Percentiles rank a stretch among this genome's conserved stretches.
Evolutionary conservation across 352 stramenopile genomes (phyloP).

Genomic region (Globisporangium carolinianum): DNA sequence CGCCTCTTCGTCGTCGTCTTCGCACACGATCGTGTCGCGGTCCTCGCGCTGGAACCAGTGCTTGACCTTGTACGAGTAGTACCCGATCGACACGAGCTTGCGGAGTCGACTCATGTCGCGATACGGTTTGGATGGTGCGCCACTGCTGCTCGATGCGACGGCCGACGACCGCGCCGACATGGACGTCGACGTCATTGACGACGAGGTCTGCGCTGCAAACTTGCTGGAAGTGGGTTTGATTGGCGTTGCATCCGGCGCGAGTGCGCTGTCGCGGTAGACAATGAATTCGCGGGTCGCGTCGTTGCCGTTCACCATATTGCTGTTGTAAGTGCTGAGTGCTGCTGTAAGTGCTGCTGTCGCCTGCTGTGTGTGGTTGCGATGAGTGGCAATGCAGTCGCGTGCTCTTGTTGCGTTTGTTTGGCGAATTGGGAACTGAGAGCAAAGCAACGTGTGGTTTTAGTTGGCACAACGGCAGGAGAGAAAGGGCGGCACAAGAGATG

Average conservation of each 20-base stretch:
- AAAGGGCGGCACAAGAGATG: no score
- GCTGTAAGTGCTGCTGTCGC: no score
- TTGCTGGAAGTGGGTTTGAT: no score
- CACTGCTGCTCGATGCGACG: background rate
- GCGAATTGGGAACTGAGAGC: no score
- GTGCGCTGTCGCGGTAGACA: background rate
- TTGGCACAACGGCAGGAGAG: no score
- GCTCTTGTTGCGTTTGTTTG: no score
- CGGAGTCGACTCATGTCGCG: constrained; percentile 35
- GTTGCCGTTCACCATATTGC: constrained; percentile 1
- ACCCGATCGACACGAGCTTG: constrained; percentile 56
- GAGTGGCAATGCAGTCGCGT: no score
- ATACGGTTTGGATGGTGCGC: constrained; percentile 3
- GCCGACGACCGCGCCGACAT: constrained; percentile 1
- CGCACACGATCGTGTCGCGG: constrained; percentile 50
- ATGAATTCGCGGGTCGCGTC: background rate
- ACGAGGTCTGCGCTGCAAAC: no score
- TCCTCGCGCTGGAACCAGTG: constrained; percentile 42
- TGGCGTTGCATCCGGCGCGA: no score
- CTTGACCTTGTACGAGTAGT: constrained; percentile 47
- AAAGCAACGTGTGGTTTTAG: no score
- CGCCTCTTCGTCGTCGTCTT: constrained; percentile 44
- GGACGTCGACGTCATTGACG: background rate
- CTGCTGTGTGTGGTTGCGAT: background rate
- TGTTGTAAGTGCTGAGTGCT: background rate